Base-by-base conservation (phyloP, 352 stramenopile genomes). In the Peronospora belbahrii region DNA sequence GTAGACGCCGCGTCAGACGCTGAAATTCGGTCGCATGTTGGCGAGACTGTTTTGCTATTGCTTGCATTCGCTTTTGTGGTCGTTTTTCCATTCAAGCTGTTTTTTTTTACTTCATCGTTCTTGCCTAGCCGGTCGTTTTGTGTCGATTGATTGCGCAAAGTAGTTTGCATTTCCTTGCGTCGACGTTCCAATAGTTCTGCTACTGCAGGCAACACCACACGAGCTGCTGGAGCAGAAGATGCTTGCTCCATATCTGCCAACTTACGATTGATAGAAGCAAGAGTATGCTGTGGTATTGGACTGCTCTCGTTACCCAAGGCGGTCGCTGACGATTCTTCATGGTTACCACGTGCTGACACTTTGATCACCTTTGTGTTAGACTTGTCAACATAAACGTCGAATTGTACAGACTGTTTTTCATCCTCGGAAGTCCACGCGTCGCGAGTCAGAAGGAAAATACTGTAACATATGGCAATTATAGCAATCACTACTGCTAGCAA, bases 181-280 rank as follows among this genome's bases (percentile, higher is more conserved):
- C 62, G 57, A 4, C 42, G 31, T 10, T 65, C 58, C 18, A 71
- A 36, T 7, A 71, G 25, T 17, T 42, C 15, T 15, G 32, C 36
- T 20, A 67, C 57, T 11, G 53, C 49, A 20, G 48, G 50, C 4
- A 52, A 60, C 15, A 52, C 46, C 6, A 65, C 43, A 31, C 32
- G 53, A 27, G 46, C 37, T 28, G 42, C 32, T 31, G 53, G 30
- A 4, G 42, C 25, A 48, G 59, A 65, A 6, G 45, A 30, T 35
- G 18, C 13, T 55, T 42, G 31, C 11, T 71, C 53, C 45, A 62
- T 58, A 11, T 55, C 42, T 7, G 39, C 30, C 36, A 67, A 36
- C 0, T 40, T 19, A 35, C 6, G 14, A 24, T 47, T 24, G 14
- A 58, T 42, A 11, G 47, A 56, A 10, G 23, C 20, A 32, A 50